Percentiles rank a stretch among this genome's conserved stretches.
phyloP scores from a whole-genome alignment of 2,329 filamentous ascomycete species.

The Colletotrichum plurivorum region DNA sequence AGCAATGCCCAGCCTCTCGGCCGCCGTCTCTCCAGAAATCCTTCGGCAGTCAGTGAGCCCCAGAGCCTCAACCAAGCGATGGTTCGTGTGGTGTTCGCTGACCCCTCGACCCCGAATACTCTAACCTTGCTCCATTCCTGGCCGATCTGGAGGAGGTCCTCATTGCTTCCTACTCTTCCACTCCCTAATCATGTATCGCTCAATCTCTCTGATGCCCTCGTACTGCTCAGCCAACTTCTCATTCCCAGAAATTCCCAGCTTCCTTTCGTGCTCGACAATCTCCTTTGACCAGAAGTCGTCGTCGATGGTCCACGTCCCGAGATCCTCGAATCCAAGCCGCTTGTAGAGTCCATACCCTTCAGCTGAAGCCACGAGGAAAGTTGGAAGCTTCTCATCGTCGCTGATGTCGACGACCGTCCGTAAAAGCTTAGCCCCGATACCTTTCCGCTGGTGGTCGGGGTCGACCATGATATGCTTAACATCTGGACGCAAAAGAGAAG shows the following conservation, averaged over 20 bases:
- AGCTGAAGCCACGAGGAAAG: constrained; percentile 43
- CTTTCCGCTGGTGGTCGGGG: constrained; percentile 42
- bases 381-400: constrained; percentile 32
- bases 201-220: constrained; percentile 41
- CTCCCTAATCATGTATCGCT: constrained; percentile 41
- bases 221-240: constrained; percentile 36
- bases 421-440: constrained; percentile 41
- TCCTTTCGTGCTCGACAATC: constrained; percentile 23
- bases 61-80: neutral
- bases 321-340: constrained; percentile 40
- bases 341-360: constrained; percentile 42
- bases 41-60: neutral
- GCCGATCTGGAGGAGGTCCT: too few relatives aligned
- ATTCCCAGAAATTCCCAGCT: constrained; percentile 34
- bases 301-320: constrained; percentile 42
- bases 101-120: neutral
- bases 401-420: constrained; percentile 23
- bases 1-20: neutral
- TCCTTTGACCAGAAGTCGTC: constrained; percentile 40
- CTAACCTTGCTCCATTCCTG: too few relatives aligned
- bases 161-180: too few relatives aligned
- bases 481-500: constrained; percentile 21
- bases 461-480: constrained; percentile 44
- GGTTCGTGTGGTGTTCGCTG: neutral
- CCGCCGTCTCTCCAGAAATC: neutral